These are phyloP conservation scores for Quercus engelmannii DNA, from an alignment of 306 rosid genomes.

Conservation along the genomic window DNA sequence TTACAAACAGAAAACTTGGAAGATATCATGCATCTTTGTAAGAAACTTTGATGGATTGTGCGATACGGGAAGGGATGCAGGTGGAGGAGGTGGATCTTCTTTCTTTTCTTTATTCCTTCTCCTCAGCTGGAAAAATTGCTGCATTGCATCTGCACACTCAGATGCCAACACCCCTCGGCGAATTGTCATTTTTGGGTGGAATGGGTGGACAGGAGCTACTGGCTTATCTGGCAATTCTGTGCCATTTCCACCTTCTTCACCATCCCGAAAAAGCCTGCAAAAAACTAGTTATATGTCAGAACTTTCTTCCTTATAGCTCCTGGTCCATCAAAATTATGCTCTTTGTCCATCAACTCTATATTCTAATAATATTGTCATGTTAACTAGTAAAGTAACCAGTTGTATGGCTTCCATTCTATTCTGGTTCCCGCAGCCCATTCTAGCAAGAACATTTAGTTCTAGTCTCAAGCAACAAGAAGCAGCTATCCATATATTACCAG, in stretches of 20 bases:
- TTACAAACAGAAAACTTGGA: constrained; percentile 77
- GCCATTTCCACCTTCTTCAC: constrained; percentile 40
- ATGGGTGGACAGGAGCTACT: constrained; percentile 84
- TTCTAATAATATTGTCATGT: background rate
- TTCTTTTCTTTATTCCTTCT: constrained; percentile 56
- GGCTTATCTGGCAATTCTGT: constrained; percentile 50
- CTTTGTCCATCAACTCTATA: background rate
- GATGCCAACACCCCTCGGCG: constrained; percentile 70
- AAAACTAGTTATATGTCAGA: background rate
- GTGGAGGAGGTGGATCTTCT: constrained; percentile 27
- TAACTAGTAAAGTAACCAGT: background rate
- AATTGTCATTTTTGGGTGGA: constrained; percentile 83
- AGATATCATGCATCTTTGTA: constrained; percentile 64
- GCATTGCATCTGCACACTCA: constrained; percentile 84
- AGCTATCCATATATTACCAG: background rate
- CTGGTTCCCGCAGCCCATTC: constrained; percentile 8
- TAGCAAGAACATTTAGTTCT: background rate
- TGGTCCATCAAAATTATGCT: background rate
- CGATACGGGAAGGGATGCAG: constrained; percentile 30
- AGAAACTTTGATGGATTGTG: constrained; percentile 65
- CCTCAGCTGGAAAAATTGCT: constrained; percentile 88
- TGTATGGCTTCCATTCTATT: background rate
- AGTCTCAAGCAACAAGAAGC: background rate
- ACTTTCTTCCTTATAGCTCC: background rate
- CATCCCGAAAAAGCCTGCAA: constrained; percentile 76